Base-by-base conservation (phyloP, 257 asterid genomes). In the Salvia miltiorrhiza region DNA sequence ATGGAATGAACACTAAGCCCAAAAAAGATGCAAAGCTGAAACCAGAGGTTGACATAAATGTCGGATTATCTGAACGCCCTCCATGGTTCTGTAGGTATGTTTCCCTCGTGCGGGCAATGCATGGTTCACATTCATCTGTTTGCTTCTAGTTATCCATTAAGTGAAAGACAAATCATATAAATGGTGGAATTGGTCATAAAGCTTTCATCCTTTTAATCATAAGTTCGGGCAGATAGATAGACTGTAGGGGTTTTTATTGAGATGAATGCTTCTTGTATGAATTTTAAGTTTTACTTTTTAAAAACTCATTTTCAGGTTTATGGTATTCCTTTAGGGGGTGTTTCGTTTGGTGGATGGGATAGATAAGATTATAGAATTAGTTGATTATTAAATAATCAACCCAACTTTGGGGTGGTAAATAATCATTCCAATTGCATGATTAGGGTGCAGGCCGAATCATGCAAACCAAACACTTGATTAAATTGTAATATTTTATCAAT, bases 21-120 rank as follows among this genome's bases (percentile, higher is more conserved):
- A 84, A 76, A 65, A 78, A 33, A 58, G 87, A 80, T 9, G 48
- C 86, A 21, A 90, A 83, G 82, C 94, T 69, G 62, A 90, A 72
- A 79, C 95, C 96, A 28, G 96, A 94, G 65, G 85, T 89, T 20
- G 97, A 91, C 82, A 77, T 82, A 61, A 79, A 83, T 80, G 97
- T 94, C 64, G 99, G 99, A 59, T 80, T 94, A 69, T 83, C 99
- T 2, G 80, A 81, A 19, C 88, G 85, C 30, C 84, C 96, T 37
- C 97, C 99, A 12, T 94, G 99, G 97, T 90, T 92, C 74, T 94
- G 97, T 75, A 91, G 97, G 97, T 87, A 77, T 73, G 80, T 68
- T 50, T 62, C 20, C 30, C 9, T 60, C 37, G 5, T n/a, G 35
- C 54, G 23, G 30, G 28, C 9, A 33, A n/a, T 63, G 5, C 16